Base-by-base conservation (phyloP, 1,284 basidiomycete species). In the Salmacisia buchloeana region DNA sequence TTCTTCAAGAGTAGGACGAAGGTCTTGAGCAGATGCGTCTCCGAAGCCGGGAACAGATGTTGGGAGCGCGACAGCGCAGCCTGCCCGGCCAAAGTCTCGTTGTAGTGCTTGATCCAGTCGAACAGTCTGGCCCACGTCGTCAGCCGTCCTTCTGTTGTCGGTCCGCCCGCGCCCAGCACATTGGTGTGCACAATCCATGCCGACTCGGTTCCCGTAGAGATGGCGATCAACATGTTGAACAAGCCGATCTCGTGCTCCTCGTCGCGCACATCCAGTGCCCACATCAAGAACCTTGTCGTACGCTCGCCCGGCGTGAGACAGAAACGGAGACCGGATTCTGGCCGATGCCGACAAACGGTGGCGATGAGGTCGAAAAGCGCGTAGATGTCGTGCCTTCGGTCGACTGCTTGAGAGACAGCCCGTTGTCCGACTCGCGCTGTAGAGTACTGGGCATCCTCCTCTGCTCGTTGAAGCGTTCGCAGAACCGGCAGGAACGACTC, bases 1-100 rank as follows among this genome's bases (percentile, higher is more conserved):
- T 87, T 88, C 2, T 89, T 85, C 21, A 97, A 83, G 25, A 97
- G 85, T 23, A 87, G 85, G 2, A 94, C 85, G 82, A 93, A 94
- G 0, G 90, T 84, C 64, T 89, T 87, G 0, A 90, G 87, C 49
- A 92, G 84, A 10, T 88, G 80, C 6, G 92, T 88, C 66, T 94
- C 91, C 66, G 88, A 88, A 2, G 86, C 85, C 29, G 86, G 85
- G 64, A 91, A 86, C 69, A 80, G 71, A 25, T 65, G 65, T 5
- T 41, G 36, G 10, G 60, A 12, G 10, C 10, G 23, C 18, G 13
- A 5, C 21, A 31, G 31, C 21, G 25, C 34, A 3, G 49, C 35
- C 35, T 54, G 38, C 1, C 64, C 60, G 60, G 64, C 64, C 58
- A 75, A 74, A 25, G 60, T 67, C 43, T 78, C 77, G 52, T 78